Evolutionary conservation across 1,139 yeast species (phyloP).

Genomic region (Yamadazyma diospyri): DNA sequence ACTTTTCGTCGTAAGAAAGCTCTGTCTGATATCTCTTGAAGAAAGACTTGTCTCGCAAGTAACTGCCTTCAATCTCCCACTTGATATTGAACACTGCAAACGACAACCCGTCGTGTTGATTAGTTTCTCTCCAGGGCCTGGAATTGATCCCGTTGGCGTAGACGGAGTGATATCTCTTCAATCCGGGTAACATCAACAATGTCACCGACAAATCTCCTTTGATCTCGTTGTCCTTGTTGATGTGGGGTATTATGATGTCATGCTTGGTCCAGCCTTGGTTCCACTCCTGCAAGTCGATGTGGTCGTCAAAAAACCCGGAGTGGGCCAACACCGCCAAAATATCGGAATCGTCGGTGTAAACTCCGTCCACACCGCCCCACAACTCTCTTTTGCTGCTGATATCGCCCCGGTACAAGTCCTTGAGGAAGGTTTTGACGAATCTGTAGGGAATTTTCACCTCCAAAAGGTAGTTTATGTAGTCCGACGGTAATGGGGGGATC

Average conservation of each 20-base stretch:
- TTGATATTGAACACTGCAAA: constrained; percentile 53
- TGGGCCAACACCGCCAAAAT: constrained; percentile 72
- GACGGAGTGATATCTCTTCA: constrained; percentile 58
- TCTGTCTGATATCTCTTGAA: constrained; percentile 31
- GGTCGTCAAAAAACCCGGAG: constrained; percentile 52
- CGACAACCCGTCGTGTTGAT: constrained; percentile 68
- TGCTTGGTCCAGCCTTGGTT: constrained; percentile 28
- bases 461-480: constrained; percentile 56
- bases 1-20: constrained; percentile 21
- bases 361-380: constrained; percentile 82
- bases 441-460: constrained; percentile 63
- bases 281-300: constrained; percentile 31
- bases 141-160: constrained; percentile 69
- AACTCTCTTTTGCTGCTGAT: constrained; percentile 46
- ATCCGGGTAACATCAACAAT: constrained; percentile 64
- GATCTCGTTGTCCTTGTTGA: constrained; percentile 27
- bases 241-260: constrained; percentile 26
- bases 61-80: constrained; percentile 41
- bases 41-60: constrained; percentile 26
- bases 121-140: constrained; percentile 58
- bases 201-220: constrained; percentile 63
- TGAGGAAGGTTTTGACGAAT: constrained; percentile 25
- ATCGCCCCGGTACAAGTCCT: constrained; percentile 31
- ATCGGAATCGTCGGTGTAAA: constrained; percentile 93
- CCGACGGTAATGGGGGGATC: constrained; percentile 46